Conservation (phyloP, 441 rosid genomes). For the Erysimum cheiri region DNA sequence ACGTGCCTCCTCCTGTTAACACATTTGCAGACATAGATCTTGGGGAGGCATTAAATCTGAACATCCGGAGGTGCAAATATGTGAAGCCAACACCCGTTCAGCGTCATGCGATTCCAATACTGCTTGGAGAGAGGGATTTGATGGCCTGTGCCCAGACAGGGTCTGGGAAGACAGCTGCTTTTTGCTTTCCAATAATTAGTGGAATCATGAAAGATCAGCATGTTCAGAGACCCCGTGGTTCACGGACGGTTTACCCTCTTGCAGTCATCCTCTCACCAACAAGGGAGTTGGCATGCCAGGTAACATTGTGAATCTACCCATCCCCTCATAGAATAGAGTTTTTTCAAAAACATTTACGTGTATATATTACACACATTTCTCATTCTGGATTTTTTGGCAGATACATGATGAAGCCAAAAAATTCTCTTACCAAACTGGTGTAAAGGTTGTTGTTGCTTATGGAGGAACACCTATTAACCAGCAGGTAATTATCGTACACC, state of each 20-base stretch:
- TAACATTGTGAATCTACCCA: constrained; percentile 31
- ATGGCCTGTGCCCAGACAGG: constrained; percentile 81
- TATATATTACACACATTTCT: constrained; percentile 4
- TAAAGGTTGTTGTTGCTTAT: constrained; percentile 68
- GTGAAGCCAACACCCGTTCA: constrained; percentile 69
- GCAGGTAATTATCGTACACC: constrained; percentile 49
- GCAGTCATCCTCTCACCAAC: constrained; percentile 72
- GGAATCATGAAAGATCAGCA: constrained; percentile 63
- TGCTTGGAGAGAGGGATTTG: constrained; percentile 57
- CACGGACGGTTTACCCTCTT: constrained; percentile 62
- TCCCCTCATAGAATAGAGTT: background rate
- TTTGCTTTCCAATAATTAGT: constrained; percentile 71
- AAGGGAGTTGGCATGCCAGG: constrained; percentile 67
- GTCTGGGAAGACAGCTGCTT: constrained; percentile 77
- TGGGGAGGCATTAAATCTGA: constrained; percentile 57
- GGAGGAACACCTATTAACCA: constrained; percentile 68
- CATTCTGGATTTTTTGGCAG: constrained; percentile 42
- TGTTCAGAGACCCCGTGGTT: constrained; percentile 58
- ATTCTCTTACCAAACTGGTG: constrained; percentile 73
- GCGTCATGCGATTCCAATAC: constrained; percentile 64
- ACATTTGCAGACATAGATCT: constrained; percentile 67
- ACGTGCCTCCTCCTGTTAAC: constrained; percentile 63
- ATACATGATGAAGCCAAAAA: constrained; percentile 71
- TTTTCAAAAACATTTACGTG: background rate
- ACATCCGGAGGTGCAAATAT: constrained; percentile 68